These are phyloP conservation scores for Phytophthora citrophthora DNA, from an alignment of 352 stramenopile species.

Conservation along the genomic window DNA sequence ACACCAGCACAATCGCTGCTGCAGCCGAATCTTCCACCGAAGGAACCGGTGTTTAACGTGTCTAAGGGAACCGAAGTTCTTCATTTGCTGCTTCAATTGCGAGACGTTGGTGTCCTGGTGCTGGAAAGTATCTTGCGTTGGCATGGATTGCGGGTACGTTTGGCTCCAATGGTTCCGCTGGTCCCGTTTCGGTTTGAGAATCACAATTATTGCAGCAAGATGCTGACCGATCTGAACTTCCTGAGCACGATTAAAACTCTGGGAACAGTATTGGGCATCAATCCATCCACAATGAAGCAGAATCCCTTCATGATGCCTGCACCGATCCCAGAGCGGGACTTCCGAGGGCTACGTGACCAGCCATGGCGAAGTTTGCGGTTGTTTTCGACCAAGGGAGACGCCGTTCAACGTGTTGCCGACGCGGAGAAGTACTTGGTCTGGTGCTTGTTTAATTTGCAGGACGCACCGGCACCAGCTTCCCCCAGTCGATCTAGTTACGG, in stretches of 20 bases:
- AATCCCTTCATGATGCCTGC: constrained; percentile 89
- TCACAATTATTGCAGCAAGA: constrained; percentile 75
- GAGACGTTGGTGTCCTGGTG: constrained; percentile 61
- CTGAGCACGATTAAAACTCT: constrained; percentile 57
- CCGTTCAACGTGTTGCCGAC: constrained; percentile 50
- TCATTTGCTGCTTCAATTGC: constrained; percentile 68
- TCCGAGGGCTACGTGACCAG: constrained; percentile 36
- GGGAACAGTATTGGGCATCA: constrained; percentile 59
- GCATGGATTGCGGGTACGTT: constrained; percentile 43
- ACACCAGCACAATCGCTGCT: constrained; percentile 27
- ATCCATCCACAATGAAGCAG: constrained; percentile 62
- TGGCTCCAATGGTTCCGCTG: constrained; percentile 31
- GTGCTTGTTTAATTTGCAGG: constrained; percentile 59
- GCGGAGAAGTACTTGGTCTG: constrained; percentile 75
- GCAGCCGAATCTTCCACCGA: constrained; percentile 24
- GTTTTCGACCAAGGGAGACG: constrained; percentile 24
- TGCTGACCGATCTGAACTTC: constrained; percentile 84
- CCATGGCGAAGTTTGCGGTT: constrained; percentile 35
- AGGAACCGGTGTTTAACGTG: constrained; percentile 41
- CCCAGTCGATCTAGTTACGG: constrained; percentile 6
- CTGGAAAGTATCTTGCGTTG: constrained; percentile 61
- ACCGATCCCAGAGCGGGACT: constrained; percentile 68
- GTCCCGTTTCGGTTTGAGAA: constrained; percentile 57
- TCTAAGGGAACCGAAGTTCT: constrained; percentile 63
- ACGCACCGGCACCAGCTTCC: background rate